Base-by-base conservation (phyloP, 768 basidiomycete genomes). In the Russula compacta region DNA sequence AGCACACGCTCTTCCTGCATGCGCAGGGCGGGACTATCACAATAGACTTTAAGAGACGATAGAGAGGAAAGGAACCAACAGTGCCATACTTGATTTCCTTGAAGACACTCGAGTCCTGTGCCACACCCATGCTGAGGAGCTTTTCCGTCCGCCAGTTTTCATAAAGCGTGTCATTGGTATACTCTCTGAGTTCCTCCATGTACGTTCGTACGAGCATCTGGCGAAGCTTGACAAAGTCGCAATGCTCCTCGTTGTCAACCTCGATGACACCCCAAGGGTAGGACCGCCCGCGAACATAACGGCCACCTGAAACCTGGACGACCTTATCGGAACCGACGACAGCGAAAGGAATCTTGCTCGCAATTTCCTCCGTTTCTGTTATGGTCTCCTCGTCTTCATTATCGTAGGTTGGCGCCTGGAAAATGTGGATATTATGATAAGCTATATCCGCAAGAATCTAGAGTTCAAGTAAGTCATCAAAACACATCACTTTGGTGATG, bases 211-310 rank as follows among this genome's bases (percentile, higher is more conserved):
- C 89, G 40, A 99, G 88, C 97, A 99, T 98, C 74, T 98, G 97
- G 55, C 97, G 88, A 63, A 99, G 88, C 76, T 98, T 98, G 74
- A 98, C 95, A 72, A 99, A 99, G 73, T 99, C 97, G 68, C 97
- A 99, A 71, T 99, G 97, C 17, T 93, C 91, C 71, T 98, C 97
- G 69, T 99, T 98, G 78, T 99, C 97, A 29, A 99, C 97, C 72
- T 99, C 97, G 66, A 98, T 93, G 53, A 95, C 87, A 72, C 97
- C 97, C 97, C 97, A 99, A 10, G 97, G 97, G 73, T 99, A 99
- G 4, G 84, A 79, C 67, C 97, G 92, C 12, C 97, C 97, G 66
- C 97, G 91, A 52, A 98, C 93, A 73, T 87, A 79, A 60, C 94
- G 89, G 29, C 95, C 94, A 69, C 95, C 93, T 24, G 89, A 81